These are phyloP conservation scores for Crinitomyces ghanaensis DNA, from an alignment of 805 yeast genomes.

Conservation along the genomic window DNA sequence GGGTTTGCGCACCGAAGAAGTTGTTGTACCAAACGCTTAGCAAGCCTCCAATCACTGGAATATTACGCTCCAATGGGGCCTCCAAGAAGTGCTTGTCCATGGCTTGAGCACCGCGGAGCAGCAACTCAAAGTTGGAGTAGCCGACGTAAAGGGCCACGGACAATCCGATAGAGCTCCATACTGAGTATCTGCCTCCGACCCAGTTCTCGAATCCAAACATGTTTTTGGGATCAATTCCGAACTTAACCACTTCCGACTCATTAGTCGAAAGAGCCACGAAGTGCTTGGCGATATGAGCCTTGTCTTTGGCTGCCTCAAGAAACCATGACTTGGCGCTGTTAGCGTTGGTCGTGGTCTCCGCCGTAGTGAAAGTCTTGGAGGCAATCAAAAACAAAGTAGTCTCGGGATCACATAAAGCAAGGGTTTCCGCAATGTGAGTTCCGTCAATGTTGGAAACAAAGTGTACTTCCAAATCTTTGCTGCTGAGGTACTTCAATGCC, in stretches of 20 bases:
- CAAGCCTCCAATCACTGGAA: constrained; percentile 88
- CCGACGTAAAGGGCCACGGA: constrained; percentile 94
- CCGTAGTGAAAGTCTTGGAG: constrained; percentile 97
- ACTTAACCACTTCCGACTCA: constrained; percentile 79
- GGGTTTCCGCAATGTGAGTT: constrained; percentile 87
- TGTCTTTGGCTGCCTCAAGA: constrained; percentile 55
- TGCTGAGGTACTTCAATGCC: constrained; percentile 85
- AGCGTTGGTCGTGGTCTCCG: constrained; percentile 96
- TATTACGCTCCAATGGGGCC: constrained; percentile 82
- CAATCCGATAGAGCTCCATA: constrained; percentile 97
- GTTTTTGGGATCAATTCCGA: constrained; percentile 94
- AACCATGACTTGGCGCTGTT: constrained; percentile 94
- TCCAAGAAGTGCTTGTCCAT: constrained; percentile 81
- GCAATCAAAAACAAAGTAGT: constrained; percentile 81
- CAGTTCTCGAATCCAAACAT: constrained; percentile 98
- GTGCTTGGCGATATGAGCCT: constrained; percentile 81
- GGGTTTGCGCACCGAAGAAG: constrained; percentile 97
- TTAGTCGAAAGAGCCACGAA: constrained; percentile 95
- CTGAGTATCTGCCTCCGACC: constrained; percentile 99
- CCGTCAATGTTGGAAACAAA: constrained; percentile 98
- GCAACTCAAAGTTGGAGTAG: constrained; percentile 80
- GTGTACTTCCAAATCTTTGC: constrained; percentile 59
- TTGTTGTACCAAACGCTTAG: constrained; percentile 97
- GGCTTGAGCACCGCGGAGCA: constrained; percentile 96
- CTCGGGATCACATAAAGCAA: constrained; percentile 71